Percentiles rank a stretch among this genome's conserved stretches.
phyloP scores from a whole-genome alignment of 2,329 filamentous ascomycete species.

The Stylonectria norvegica region DNA sequence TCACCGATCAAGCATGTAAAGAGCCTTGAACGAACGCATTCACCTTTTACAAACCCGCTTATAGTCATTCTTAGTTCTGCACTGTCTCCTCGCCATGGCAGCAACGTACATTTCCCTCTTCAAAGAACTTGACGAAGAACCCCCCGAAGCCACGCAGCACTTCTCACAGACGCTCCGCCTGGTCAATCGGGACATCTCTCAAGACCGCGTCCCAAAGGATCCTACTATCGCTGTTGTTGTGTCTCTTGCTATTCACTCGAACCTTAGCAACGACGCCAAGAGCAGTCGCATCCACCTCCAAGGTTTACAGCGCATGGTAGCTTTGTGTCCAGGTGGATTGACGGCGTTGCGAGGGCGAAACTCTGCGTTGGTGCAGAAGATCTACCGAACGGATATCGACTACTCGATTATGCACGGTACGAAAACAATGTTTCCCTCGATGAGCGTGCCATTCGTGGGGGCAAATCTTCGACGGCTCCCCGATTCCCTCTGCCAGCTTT shows the following conservation, averaged over 20 bases:
- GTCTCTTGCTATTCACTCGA: constrained; percentile 18
- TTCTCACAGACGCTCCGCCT: constrained; percentile 19
- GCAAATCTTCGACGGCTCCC: too few species aligned
- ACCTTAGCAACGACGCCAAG: constrained; percentile 7
- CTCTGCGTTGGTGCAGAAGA: constrained; percentile 13
- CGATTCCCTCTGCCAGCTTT: constrained; percentile 9
- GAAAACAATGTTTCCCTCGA: constrained; percentile 12
- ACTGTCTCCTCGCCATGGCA: constrained; percentile 20
- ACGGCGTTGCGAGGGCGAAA: constrained; percentile 9
- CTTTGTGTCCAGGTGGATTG: constrained; percentile 5
- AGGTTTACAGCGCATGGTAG: constrained; percentile 9
- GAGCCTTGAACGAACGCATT: accelerated
- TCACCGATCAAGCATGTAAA: constrained; percentile 18
- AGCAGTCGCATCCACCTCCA: constrained; percentile 12
- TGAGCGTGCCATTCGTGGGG: constrained; percentile 2
- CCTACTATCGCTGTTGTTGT: constrained; percentile 18
- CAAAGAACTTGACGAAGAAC: constrained; percentile 12
- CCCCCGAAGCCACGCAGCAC: constrained; percentile 19
- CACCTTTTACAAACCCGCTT: not conserved
- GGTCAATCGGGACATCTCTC: constrained; percentile 12
- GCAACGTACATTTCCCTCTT: constrained; percentile 18
- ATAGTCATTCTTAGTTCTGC: constrained; percentile 14
- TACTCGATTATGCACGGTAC: constrained; percentile 5
- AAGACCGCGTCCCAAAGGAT: constrained; percentile 6
- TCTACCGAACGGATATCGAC: constrained; percentile 14